A percentile compares a stretch with the other conserved stretches of the same genome.
These are phyloP conservation scores for Warburgia ugandensis DNA, from an alignment of 164 flowering plant genomes.

Conservation along the genomic window DNA sequence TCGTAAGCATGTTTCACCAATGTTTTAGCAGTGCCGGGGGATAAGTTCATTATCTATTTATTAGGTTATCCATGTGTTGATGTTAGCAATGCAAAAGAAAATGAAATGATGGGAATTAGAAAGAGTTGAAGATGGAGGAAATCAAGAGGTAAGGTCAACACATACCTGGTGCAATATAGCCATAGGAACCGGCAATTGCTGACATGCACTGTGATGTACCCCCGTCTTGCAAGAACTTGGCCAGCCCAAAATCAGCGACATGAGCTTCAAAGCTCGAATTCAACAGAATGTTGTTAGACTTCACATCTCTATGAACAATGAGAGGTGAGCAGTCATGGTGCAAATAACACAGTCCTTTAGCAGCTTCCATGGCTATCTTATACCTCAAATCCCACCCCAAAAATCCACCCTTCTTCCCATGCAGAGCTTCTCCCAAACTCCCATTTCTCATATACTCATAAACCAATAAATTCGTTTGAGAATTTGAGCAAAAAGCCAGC, in stretches of 20 bases:
- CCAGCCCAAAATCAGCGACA: slow-evolving; percentile 90
- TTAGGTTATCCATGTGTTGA: too few species aligned
- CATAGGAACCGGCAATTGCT: slow-evolving; percentile 90
- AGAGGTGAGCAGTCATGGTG: slow-evolving; percentile 73
- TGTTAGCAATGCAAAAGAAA: background rate
- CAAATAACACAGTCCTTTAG: slow-evolving; percentile 63
- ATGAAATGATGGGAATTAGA: too few species aligned
- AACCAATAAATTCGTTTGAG: slow-evolving; percentile 51
- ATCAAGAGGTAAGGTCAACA: slow-evolving; percentile 1
- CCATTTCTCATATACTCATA: slow-evolving; percentile 82
- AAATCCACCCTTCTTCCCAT: slow-evolving; percentile 46
- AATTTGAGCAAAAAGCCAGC: slow-evolving; percentile 77
- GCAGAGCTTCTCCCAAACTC: slow-evolving; percentile 64
- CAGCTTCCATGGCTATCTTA: slow-evolving; percentile 61
- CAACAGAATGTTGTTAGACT: slow-evolving; percentile 70
- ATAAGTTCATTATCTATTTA: too few species aligned
- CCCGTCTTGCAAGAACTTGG: slow-evolving; percentile 63
- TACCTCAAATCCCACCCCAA: slow-evolving; percentile 59
- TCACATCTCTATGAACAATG: slow-evolving; percentile 66
- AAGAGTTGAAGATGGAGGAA: background rate
- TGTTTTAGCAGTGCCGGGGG: too few species aligned
- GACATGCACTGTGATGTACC: slow-evolving; percentile 78
- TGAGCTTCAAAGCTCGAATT: slow-evolving; percentile 65
- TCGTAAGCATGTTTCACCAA: too few species aligned
- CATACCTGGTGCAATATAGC: slow-evolving; percentile 91